Evolutionary conservation across 2,329 filamentous ascomycete genomes (phyloP), one percentile per base, ranked within the genome.

Genomic region (Fusarium devonianum): DNA sequence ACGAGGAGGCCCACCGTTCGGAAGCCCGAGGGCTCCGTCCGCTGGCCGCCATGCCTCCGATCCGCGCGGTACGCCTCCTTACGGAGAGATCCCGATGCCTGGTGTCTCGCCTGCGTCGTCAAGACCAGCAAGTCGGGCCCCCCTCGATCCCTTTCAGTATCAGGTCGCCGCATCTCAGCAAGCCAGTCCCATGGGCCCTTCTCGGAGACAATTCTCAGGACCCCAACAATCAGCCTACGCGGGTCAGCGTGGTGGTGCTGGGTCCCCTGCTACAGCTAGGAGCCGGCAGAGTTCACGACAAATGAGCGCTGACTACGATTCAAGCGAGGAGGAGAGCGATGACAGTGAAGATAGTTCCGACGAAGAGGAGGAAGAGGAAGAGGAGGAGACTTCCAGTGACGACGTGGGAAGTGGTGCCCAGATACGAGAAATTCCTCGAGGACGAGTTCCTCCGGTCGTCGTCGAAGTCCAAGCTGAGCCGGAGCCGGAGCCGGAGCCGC

Each of bases 61-160:
- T 49, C 69, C 74, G 6, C 42, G 53, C 22, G 53, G 69, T 14
- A 64, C 67, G 14, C 65, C 67, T 14, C 64, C 68, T 14, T 61
- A 64, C 12, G 70, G 70, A 16, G 72, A 75, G 13, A 62, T 67
- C 16, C 66, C 66, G 62, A 56, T 48, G 10, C 41, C 52, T 8
- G 42, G 49, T 16, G 25, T 35, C 26, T 43, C 61, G 16, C 58
- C 67, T 10, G 62, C 67, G 12, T 65, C 64, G 14, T 65, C 67
- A 14, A 65, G 63, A 23, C 28, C 50, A 10, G 61, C 62, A 19
- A 68, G 57, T 10, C 64, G 65, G 14, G 44, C 52, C 26, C 56
- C 56, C 4, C 46, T 70, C 11, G 77, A 84, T 49, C 80, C 81
- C 4, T 83, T 84, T 50, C 74, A 75, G 53, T 84, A 78, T 63